Conservation (phyloP, 805 yeast species). For the Metschnikowia drakensbergensis region DNA sequence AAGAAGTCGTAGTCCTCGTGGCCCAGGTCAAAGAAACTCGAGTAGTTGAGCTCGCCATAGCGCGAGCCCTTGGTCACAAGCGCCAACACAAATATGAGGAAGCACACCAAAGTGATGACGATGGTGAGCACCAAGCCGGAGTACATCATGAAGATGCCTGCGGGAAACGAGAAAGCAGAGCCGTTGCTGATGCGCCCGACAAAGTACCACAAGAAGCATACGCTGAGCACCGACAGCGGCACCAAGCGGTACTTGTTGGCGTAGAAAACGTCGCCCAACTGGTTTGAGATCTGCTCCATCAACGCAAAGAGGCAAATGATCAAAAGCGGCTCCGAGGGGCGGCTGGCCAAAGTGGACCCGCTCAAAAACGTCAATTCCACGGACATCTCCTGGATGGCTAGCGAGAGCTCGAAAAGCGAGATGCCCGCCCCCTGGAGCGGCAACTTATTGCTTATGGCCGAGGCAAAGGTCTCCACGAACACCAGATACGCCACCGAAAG, state of each 20-base stretch:
- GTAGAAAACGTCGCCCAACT: constrained; percentile 56
- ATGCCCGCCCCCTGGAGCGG: constrained; percentile 65
- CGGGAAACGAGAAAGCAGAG: constrained; percentile 47
- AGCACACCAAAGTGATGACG: constrained; percentile 48
- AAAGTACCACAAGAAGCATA: constrained; percentile 35
- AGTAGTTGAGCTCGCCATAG: constrained; percentile 33
- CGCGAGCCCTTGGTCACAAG: constrained; percentile 50
- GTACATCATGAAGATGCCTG: constrained; percentile 53
- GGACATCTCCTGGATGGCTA: constrained; percentile 72
- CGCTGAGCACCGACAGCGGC: constrained; percentile 59
- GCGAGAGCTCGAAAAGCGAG: constrained; percentile 70
- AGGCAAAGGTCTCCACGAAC: constrained; percentile 61
- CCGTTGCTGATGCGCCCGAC: constrained; percentile 39
- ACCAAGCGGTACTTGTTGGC: constrained; percentile 53
- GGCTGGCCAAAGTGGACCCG: constrained; percentile 14
- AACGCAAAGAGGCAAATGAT: constrained; percentile 54
- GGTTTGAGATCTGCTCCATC: constrained; percentile 56
- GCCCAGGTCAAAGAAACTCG: constrained; percentile 27
- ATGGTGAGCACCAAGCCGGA: constrained; percentile 63
- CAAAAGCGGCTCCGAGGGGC: constrained; percentile 53
- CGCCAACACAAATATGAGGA: constrained; percentile 53
- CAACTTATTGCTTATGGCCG: constrained; percentile 50
- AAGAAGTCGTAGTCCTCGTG: constrained; percentile 24
- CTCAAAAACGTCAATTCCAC: constrained; percentile 29
- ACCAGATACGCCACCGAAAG: constrained; percentile 56